These are phyloP conservation scores for Cylindrotheca fusiformis DNA, from an alignment of 108 stramenopile genomes.

Conservation along the genomic window DNA sequence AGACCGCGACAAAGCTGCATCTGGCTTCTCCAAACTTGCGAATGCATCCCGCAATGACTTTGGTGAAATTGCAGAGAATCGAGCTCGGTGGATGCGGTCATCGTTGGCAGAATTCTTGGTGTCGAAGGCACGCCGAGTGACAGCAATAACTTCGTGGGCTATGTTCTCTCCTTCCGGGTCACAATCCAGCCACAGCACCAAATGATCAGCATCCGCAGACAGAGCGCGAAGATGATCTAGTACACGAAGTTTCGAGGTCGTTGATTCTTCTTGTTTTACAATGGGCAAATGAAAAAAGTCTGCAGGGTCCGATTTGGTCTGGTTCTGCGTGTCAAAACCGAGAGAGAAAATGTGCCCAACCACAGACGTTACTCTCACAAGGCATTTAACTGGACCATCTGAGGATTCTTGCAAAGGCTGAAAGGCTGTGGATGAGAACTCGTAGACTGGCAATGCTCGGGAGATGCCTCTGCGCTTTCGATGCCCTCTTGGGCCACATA, in stretches of 20 bases:
- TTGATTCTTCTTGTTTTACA: constrained; percentile 22
- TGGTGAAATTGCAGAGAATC: constrained; percentile 66
- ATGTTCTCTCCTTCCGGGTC: constrained; percentile 70
- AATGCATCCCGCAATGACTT: constrained; percentile 56
- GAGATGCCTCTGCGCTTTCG: constrained; percentile 27
- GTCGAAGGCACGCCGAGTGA: constrained; percentile 23
- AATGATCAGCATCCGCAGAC: constrained; percentile 27
- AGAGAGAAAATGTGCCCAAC: constrained; percentile 63
- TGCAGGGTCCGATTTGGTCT: constrained; percentile 48
- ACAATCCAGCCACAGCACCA: constrained; percentile 59
- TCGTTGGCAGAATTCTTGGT: constrained; percentile 1
- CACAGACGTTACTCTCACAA: constrained; percentile 55
- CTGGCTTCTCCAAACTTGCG: constrained; percentile 40
- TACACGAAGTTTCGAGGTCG: constrained; percentile 28
- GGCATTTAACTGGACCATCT: constrained; percentile 5
- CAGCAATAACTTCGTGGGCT: constrained; percentile 68
- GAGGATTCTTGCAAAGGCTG: constrained; percentile 3
- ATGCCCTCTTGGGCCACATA: constrained; percentile 14
- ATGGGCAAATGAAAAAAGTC: constrained; percentile 42
- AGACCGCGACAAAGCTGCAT: constrained; percentile 49
- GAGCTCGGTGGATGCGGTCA: constrained; percentile 50
- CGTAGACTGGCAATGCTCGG: constrained; percentile 28
- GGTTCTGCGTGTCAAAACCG: constrained; percentile 53
- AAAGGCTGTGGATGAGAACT: constrained; percentile 21
- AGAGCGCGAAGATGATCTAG: constrained; percentile 39